These are phyloP conservation scores for Penicillium psychrofluorescens DNA, from an alignment of 495 filamentous ascomycete species.

Conservation along the genomic window DNA sequence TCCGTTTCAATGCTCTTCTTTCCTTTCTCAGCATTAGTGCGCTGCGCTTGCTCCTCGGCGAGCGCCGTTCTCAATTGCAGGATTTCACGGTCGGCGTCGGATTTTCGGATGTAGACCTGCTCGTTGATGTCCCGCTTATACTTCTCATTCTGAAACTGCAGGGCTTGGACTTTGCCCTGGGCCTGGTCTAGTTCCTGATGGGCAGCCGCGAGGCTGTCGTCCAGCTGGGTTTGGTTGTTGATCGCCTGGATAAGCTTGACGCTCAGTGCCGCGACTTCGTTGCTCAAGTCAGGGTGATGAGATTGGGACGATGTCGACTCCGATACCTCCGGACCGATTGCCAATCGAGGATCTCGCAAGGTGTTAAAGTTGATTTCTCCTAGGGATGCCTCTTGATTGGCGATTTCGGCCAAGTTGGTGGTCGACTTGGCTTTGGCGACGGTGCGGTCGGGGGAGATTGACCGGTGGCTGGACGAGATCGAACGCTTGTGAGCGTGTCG, in stretches of 20 bases:
- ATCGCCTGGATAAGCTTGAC: constrained; percentile 96
- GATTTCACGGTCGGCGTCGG: constrained; percentile 62
- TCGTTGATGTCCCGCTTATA: constrained; percentile 65
- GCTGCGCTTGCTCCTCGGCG: constrained; percentile 52
- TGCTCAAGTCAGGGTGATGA: constrained; percentile 71
- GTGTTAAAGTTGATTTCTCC: constrained; percentile 42
- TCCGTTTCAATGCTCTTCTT: constrained; percentile 73
- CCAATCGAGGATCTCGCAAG: constrained; percentile 42
- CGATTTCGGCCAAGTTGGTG: constrained; percentile 29
- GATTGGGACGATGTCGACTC: constrained; percentile 29
- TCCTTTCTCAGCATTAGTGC: constrained; percentile 56
- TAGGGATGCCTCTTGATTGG: constrained; percentile 5
- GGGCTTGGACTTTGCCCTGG: constrained; percentile 53
- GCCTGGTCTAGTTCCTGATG: constrained; percentile 78
- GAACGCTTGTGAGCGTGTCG: constrained; percentile 37
- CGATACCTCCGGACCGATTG: constrained; percentile 26
- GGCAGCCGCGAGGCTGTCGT: constrained; percentile 77
- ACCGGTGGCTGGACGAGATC: constrained; percentile 33
- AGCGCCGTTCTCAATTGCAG: constrained; percentile 60
- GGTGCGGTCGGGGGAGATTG: constrained; percentile 31
- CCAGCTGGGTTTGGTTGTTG: constrained; percentile 89
- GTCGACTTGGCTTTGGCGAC: constrained; percentile 39
- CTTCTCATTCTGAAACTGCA: constrained; percentile 63
- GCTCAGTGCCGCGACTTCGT: constrained; percentile 84
- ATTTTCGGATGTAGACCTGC: constrained; percentile 62